Conservation (phyloP, 306 rosid species). For the Vicia faba region DNA sequence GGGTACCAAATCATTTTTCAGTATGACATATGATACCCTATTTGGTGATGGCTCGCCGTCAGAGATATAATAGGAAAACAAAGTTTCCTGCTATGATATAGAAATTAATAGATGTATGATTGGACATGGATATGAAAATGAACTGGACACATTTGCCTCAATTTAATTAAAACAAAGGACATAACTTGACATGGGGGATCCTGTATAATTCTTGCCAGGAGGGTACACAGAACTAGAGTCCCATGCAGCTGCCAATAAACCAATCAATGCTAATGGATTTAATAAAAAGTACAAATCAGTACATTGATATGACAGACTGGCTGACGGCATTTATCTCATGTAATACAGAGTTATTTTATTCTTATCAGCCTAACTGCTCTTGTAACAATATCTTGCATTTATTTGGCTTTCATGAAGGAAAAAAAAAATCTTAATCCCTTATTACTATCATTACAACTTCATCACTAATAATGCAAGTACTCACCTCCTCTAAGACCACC, state of each 20-base stretch:
- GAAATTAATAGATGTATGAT: slow-evolving; percentile 25
- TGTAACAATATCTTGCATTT: slow-evolving; percentile 19
- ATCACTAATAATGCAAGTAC: slow-evolving; percentile 32
- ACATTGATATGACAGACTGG: slow-evolving; percentile 4
- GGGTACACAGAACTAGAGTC: slow-evolving; percentile 23
- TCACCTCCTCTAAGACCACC: slow-evolving; percentile 98
- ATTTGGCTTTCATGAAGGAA: slow-evolving; percentile 10
- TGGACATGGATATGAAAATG: slow-evolving; percentile 16
- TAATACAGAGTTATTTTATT: slow-evolving; percentile 26
- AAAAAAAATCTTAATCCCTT: background rate
- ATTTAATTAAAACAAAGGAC: slow-evolving; percentile 4
- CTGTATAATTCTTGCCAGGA: slow-evolving; percentile 2
- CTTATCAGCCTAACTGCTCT: slow-evolving; percentile 17
- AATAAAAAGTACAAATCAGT: slow-evolving; percentile 10
- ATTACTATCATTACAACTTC: slow-evolving; percentile 27
- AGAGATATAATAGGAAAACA: slow-evolving; percentile 24
- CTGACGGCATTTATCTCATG: background rate
- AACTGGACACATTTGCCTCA: slow-evolving; percentile 16
- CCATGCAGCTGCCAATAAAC: slow-evolving; percentile 3
- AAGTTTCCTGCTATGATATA: background rate
- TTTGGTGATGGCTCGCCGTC: slow-evolving; percentile 18
- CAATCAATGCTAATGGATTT: background rate
- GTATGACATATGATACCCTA: slow-evolving; percentile 17
- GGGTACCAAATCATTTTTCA: slow-evolving; percentile 19
- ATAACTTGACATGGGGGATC: slow-evolving; percentile 4